Percentiles rank a stretch among this genome's conserved stretches.
Evolutionary conservation across 768 basidiomycete genomes (phyloP).

Genomic region (Lactarius sp.): DNA sequence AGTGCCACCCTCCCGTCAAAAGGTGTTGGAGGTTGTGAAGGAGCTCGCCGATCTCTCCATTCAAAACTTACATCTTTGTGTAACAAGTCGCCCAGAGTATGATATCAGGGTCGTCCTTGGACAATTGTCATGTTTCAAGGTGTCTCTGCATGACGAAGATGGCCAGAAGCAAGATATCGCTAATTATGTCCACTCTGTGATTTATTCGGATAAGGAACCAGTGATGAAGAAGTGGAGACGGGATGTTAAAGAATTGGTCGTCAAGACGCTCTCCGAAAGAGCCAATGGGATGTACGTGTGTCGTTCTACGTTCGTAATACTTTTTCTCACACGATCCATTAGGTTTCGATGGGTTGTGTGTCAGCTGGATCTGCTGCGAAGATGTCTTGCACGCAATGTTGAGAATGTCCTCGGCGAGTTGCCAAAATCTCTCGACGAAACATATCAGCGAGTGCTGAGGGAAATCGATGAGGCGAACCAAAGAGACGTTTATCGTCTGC

Average conservation of each 20-base stretch:
- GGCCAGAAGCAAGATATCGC: background rate
- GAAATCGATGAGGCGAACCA: background rate
- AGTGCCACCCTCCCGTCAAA: too few relatives aligned
- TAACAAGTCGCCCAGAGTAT: background rate
- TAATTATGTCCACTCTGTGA: background rate
- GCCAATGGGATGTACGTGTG: background rate
- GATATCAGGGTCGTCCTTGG: background rate
- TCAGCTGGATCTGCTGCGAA: background rate
- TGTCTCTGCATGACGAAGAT: background rate
- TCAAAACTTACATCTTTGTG: background rate
- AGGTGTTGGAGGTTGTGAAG: background rate
- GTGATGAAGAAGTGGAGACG: background rate
- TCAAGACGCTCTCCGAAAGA: background rate
- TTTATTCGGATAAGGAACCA: constrained; percentile 30
- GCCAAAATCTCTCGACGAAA: background rate
- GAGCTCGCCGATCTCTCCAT: background rate
- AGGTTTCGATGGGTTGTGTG: background rate
- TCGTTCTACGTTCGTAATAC: background rate
- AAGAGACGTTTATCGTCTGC: background rate
- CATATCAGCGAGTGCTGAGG: background rate
- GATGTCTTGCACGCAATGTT: background rate
- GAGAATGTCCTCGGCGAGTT: background rate
- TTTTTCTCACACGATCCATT: background rate
- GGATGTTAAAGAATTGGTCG: background rate
- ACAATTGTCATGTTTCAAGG: background rate